Base-by-base conservation (phyloP, 208 protist species). In the Trypanosoma avium region DNA sequence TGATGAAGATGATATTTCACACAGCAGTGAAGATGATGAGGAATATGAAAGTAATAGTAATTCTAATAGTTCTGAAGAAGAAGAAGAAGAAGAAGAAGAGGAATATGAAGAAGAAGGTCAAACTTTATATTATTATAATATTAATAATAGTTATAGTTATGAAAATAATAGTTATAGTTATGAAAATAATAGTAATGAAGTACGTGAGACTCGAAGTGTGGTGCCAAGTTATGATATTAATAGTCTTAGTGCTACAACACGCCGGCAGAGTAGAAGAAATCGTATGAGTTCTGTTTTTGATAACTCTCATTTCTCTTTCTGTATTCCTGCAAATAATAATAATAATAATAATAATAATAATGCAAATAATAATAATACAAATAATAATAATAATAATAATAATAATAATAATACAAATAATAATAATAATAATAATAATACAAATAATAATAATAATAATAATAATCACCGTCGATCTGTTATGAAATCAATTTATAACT, bases 281-380 rank as follows among this genome's bases (percentile, higher is more conserved):
- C n/a, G n/a, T n/a, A n/a, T n/a, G n/a, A n/a, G n/a, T n/a, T n/a
- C n/a, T n/a, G n/a, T n/a, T n/a, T n/a, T n/a, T n/a, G n/a, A 52
- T 26, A 52, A 4, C 24, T 17, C 26, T 3, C 48, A 8, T 1
- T 15, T 69, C 48, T 30, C 42, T n/a, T 15, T 19, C 7, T 22
- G 45, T 19, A 36, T 24, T 43, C 19, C 61, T 32, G 24, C 35
- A n/a, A 5, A 47, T n/a, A 62, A 52, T 36, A 62, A 62, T 36
- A 62, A 62, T 32, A 62, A 62, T 45, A 62, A 58, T 46, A 65
- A 58, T 48, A 40, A 65, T 27, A 65, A 33, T 63, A 53, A 42
- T 42, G 17, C 10, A n/a, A 42, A 42, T 42, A 42, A 42, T 42
- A 42, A 42, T 42, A 42, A 42, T 42, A 42, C 4, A 3, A 8